Evolutionary conservation across 1,284 basidiomycete genomes (phyloP).

Genomic region (Trichosporon asahii): DNA sequence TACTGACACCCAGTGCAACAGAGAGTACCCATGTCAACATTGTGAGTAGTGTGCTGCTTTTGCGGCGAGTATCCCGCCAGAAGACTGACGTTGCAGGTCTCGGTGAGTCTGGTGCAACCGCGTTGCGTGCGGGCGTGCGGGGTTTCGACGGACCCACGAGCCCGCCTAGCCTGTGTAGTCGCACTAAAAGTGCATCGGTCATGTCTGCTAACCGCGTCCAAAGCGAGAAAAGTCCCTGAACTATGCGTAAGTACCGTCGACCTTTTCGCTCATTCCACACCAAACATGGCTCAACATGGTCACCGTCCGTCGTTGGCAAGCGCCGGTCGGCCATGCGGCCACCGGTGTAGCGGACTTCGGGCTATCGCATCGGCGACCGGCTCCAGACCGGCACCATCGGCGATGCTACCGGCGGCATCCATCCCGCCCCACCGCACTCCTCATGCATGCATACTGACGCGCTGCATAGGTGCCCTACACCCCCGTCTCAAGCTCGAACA

Average conservation of each 20-base stretch:
- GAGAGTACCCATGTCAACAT: slow-evolving; percentile 53
- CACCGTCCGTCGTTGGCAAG: no score
- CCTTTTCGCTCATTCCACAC: neutral
- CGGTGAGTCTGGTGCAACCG: slow-evolving; percentile 14
- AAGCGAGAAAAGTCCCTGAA: slow-evolving; percentile 51
- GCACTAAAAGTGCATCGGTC: slow-evolving; percentile 10
- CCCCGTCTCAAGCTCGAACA: slow-evolving; percentile 31
- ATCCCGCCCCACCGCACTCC: neutral
- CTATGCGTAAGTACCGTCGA: slow-evolving; percentile 42
- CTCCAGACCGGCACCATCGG: no score
- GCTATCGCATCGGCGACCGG: no score
- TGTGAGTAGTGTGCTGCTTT: slow-evolving; percentile 33
- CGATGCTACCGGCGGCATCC: neutral
- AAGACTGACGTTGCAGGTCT: slow-evolving; percentile 15
- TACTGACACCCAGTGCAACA: slow-evolving; percentile 41
- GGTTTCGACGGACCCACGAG: neutral
- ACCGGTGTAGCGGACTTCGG: no score
- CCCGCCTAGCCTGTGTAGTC: neutral
- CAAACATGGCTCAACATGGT: no score
- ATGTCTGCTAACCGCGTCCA: slow-evolving; percentile 1
- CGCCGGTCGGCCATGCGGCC: neutral
- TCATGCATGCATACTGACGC: slow-evolving; percentile 6
- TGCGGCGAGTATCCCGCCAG: neutral
- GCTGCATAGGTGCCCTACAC: slow-evolving; percentile 46
- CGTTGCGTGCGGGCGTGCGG: no score